Percentiles rank a stretch among this genome's conserved stretches.
These are phyloP conservation scores for Acanthamoeba healyi DNA, from an alignment of 208 protist species.

Conservation along the genomic window DNA sequence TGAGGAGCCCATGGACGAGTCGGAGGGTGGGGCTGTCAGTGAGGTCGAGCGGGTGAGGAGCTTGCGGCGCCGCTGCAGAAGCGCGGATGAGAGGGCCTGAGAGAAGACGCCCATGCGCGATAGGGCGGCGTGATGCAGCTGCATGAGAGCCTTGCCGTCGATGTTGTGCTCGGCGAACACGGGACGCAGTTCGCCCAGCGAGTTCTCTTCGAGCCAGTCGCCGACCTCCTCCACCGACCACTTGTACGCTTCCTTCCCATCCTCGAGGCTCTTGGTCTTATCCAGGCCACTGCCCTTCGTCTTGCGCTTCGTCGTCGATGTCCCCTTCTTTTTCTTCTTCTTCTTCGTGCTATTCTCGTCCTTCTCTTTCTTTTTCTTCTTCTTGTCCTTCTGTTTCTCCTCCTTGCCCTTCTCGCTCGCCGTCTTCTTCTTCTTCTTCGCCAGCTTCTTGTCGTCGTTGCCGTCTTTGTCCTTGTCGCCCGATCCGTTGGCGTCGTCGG, in stretches of 20 bases:
- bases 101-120: slow-evolving; percentile 53
- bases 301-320: background rate
- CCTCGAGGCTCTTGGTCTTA: background rate
- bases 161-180: slow-evolving; percentile 1
- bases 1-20: slow-evolving; percentile 43
- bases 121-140: slow-evolving; percentile 41
- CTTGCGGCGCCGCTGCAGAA: slow-evolving; percentile 34
- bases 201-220: slow-evolving; percentile 44
- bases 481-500: background rate
- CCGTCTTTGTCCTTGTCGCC: background rate
- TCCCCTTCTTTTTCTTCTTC: slow-evolving; percentile 15
- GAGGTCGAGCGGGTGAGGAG: slow-evolving; percentile 47
- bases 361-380: slow-evolving; percentile 2
- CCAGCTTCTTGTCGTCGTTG: background rate
- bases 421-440: slow-evolving; percentile 27
- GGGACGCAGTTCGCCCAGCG: slow-evolving; percentile 29
- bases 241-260: slow-evolving; percentile 31
- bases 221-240: slow-evolving; percentile 35
- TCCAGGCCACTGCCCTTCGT: background rate
- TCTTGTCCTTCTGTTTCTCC: background rate
- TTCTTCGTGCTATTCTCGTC: background rate
- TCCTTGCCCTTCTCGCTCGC: slow-evolving; percentile 26
- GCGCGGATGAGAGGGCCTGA: background rate
- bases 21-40: slow-evolving; percentile 19
- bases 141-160: slow-evolving; percentile 44